Base-by-base conservation (phyloP, 225 moss, liverwort and hornwort species). In the Thuidium tamariscinum region DNA sequence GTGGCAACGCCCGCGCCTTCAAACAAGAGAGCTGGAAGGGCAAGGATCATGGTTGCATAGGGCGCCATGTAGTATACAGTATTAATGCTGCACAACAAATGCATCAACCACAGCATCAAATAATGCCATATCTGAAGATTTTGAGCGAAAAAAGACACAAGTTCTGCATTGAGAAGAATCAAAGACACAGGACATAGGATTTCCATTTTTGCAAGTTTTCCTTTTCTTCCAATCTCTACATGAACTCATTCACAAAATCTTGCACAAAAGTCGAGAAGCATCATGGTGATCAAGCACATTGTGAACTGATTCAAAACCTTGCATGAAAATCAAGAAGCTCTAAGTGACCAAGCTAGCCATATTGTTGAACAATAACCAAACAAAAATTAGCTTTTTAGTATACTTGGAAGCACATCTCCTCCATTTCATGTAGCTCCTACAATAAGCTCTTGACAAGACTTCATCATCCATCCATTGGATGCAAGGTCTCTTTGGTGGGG, bases 1-100 rank as follows among this genome's bases (percentile, higher is more conserved):
- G 82, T 74, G 32, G 66, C 69, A 20, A 95, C 95, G 32, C 93
- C 95, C 86, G 39, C 36, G 21, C 95, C 95, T 89, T 95, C 95
- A n/a, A 95, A 56, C 46, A 91, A 36, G 16, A 95, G 75, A 66
- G 95, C 95, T 66, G 95, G 95, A 84, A 93, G 74, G 10, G 94
- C 87, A 15, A 95, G 92, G 54, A 95, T 95, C 95, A 94, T 93
- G 56, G 95, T 95, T 78, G 95, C 95, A 80, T 95, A 95, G 20
- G 95, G 95, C 62, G 95, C 95, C 95, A 95, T 95, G 73, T 95
- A 95, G 80, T 94, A 95, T 26, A 95, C 95, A 48, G 95, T 95
- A 77, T 95, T 95, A 63, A 95, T 95, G 93, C 95, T 95, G 94
- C 90, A 86, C 36, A 62, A 49, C 83, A 90, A 46, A 74, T 37